These are phyloP conservation scores for Lyophyllum atratum DNA, from an alignment of 768 basidiomycete genomes.

Conservation along the genomic window DNA sequence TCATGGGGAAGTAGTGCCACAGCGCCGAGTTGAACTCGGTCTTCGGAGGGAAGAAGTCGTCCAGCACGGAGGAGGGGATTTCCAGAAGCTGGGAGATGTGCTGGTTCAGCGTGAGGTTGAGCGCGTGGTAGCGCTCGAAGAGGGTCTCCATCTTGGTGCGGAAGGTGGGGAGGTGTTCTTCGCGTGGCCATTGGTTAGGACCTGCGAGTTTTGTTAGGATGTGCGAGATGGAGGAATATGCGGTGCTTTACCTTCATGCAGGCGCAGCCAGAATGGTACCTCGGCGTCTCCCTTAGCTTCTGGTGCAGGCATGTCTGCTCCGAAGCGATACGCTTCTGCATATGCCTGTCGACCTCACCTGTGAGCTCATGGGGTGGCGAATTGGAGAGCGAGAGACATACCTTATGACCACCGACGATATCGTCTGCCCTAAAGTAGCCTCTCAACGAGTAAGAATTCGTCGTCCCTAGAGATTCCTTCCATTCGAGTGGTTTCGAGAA, in stretches of 20 bases:
- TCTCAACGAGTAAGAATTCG: conserved; percentile 24
- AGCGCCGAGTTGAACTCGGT: conserved; percentile 29
- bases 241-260: conserved; percentile 26
- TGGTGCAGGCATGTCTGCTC: conserved; percentile 24
- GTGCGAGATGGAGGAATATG: neutral
- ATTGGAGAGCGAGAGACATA: neutral
- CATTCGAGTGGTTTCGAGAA: conserved; percentile 26
- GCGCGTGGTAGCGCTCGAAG: conserved; percentile 24
- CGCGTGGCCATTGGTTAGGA: conserved; percentile 31
- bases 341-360: conserved; percentile 19
- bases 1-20: conserved; percentile 32
- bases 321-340: conserved; percentile 31
- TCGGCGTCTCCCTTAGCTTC: conserved; percentile 10
- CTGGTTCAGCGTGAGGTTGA: conserved; percentile 29
- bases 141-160: conserved; percentile 25
- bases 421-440: conserved; percentile 30
- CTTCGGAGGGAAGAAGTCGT: conserved; percentile 25
- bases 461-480: conserved; percentile 26
- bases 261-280: conserved; percentile 29
- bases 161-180: conserved; percentile 27
- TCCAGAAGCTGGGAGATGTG: conserved; percentile 28
- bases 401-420: conserved; percentile 25
- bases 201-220: conserved; percentile 12
- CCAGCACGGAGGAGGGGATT: conserved; percentile 18
- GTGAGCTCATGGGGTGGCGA: neutral